Percentiles rank a stretch among this genome's conserved stretches.
phyloP scores from a whole-genome alignment of 441 rosid genomes.

The Dalechampia spathulata region DNA sequence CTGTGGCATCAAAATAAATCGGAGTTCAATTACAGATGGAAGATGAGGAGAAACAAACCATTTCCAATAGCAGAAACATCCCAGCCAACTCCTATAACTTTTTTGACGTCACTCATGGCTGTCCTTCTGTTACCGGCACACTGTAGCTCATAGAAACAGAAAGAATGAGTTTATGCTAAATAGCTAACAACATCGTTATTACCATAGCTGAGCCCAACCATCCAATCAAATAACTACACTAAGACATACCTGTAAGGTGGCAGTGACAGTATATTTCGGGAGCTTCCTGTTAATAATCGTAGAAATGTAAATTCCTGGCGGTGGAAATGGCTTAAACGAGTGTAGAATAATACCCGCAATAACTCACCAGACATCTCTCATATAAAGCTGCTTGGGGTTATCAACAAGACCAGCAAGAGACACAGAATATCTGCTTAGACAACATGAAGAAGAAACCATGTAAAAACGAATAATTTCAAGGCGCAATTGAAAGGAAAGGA shows the following conservation, averaged over 20 bases:
- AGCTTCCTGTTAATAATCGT: conserved; percentile 47
- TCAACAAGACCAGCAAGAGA: conserved; percentile 48
- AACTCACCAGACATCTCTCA: conserved; percentile 71
- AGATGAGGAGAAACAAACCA: conserved; percentile 39
- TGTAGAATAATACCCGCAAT: not conserved
- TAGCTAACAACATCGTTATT: too few relatives aligned
- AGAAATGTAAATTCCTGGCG: conserved; percentile 2
- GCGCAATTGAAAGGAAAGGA: not conserved
- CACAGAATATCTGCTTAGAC: conserved; percentile 50
- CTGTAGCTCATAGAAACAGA: conserved; percentile 29
- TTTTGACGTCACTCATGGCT: conserved; percentile 81
- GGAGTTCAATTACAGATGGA: not conserved
- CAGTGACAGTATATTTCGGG: conserved; percentile 70
- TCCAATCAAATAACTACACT: not conserved
- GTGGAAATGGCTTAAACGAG: conserved; percentile 4
- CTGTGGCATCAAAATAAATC: not conserved
- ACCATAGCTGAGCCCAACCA: too few relatives aligned
- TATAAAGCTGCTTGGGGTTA: conserved; percentile 43
- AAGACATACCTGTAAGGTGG: conserved; percentile 65
- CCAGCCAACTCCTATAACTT: conserved; percentile 97
- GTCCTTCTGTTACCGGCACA: conserved; percentile 99
- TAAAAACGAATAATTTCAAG: conserved; percentile 1
- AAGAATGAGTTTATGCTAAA: too few relatives aligned
- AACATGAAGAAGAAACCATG: conserved; percentile 11
- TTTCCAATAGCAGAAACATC: conserved; percentile 89